phyloP scores from a whole-genome alignment of 441 rosid genomes.

The Raphanus hybrid region DNA sequence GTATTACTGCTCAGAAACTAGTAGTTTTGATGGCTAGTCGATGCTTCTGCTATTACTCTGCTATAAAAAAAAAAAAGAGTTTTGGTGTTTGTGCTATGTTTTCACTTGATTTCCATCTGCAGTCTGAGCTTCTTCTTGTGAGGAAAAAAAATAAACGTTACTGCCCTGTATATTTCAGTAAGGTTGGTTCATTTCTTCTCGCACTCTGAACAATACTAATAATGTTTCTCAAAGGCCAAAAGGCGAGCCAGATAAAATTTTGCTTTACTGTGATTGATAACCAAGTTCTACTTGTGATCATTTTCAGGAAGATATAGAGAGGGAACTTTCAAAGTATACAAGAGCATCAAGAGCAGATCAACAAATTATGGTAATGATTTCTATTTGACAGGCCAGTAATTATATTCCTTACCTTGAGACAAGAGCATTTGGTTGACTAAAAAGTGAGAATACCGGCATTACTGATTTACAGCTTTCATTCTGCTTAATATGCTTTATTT shows the following conservation, averaged over 20 bases:
- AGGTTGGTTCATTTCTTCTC: constrained; percentile 56
- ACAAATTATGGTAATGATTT: constrained; percentile 71
- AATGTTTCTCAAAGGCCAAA: not conserved
- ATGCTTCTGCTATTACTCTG: too few relatives aligned
- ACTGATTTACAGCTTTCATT: too few relatives aligned
- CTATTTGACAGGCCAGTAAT: not conserved
- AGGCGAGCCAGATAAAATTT: not conserved
- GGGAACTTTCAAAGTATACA: constrained; percentile 74
- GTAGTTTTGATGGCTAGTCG: too few relatives aligned
- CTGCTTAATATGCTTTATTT: too few relatives aligned
- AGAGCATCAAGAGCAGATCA: constrained; percentile 77
- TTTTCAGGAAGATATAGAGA: constrained; percentile 84
- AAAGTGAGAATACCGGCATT: too few relatives aligned
- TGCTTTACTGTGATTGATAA: not conserved
- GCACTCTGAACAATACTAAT: not conserved
- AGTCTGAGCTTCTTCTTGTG: constrained; percentile 92
- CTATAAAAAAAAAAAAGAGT: too few relatives aligned
- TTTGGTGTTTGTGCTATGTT: not conserved
- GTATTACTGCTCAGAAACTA: too few relatives aligned
- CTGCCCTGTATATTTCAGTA: constrained; percentile 90
- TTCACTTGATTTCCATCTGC: constrained; percentile 33
- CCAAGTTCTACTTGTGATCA: not conserved
- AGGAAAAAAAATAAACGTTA: constrained; percentile 79
- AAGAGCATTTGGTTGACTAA: too few relatives aligned
- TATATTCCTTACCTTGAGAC: not conserved